Evolutionary conservation across 2,329 filamentous ascomycete genomes (phyloP).

Genomic region (Venturia pyrina): DNA sequence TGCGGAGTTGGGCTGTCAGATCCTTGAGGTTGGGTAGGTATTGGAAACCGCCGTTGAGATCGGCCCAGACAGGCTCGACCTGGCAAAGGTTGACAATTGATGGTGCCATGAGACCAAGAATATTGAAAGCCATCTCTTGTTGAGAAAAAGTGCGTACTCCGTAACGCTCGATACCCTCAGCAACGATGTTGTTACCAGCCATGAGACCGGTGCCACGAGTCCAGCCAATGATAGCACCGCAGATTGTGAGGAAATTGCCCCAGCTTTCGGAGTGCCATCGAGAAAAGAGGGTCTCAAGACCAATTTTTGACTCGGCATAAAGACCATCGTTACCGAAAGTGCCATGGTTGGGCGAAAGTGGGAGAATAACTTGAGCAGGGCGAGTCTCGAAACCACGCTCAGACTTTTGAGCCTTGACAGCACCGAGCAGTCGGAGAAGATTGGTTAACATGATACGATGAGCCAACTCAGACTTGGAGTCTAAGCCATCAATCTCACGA

Average conservation of each 20-base stretch:
- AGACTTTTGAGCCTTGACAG: conserved; percentile 83
- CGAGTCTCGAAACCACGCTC: conserved; percentile 85
- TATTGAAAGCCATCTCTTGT: conserved; percentile 98
- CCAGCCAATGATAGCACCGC: conserved; percentile 97
- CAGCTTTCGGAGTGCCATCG: conserved; percentile 97
- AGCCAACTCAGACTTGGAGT: conserved; percentile 94
- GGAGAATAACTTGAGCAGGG: conserved; percentile 90
- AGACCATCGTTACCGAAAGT: conserved; percentile 97
- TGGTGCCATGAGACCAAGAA: conserved; percentile 91
- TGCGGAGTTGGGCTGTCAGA: conserved; percentile 84
- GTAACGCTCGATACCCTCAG: conserved; percentile 91
- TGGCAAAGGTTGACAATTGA: conserved; percentile 93
- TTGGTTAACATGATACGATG: conserved; percentile 99
- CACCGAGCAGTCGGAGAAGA: conserved; percentile 79
- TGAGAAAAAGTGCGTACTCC: conserved; percentile 98
- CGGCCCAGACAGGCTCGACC: conserved; percentile 87
- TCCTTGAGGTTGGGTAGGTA: conserved; percentile 95
- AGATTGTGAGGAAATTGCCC: conserved; percentile 96
- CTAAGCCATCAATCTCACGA: conserved; percentile 90
- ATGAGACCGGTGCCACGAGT: conserved; percentile 97
- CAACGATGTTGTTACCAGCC: conserved; percentile 95
- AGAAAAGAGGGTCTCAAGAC: conserved; percentile 94
- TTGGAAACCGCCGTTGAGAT: conserved; percentile 94
- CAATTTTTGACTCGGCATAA: conserved; percentile 97
- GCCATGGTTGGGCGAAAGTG: conserved; percentile 93